Base-by-base conservation (phyloP, 164 flowering plant species). In the Kingdonia uniflora region DNA sequence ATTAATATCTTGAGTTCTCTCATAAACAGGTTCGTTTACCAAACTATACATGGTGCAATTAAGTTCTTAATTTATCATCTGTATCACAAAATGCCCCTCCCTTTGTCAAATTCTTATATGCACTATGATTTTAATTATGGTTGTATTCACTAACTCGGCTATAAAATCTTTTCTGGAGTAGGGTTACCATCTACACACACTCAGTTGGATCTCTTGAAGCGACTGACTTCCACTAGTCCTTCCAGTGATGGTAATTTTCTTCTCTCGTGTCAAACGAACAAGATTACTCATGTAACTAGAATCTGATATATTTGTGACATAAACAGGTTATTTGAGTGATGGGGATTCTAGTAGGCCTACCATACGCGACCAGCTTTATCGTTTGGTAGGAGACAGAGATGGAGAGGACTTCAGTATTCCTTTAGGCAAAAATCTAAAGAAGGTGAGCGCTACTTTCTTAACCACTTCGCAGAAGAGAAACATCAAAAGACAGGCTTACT, bases 401-500 rank as follows among this genome's bases (percentile, higher is more conserved):
- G 70, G 67, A 25, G 95, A 72, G 54, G 82, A 87, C 61, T 92
- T 85, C 70, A 79, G 57, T 67, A 66, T 92, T 58, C 88, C 81
- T 3, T 51, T 92, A 29, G 98, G 95, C 19, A 87, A 85, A 60
- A 74, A 81, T 55, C 66, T 92, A 54, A 87, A 87, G 81, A 85
- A 79, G 68, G 69, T 74, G 21, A 83, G 73, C 61, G 65, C 71
- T 16, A 77, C 72, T 59, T 71, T 81, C 71, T 65, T 87, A 52
- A 87, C 98, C 15, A 66, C 64, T 47, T 85, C 98, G 2, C 95
- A 92, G 74, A 92, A 80, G 76, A 76, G 98, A 65, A 92, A 92
- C 66, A 92, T 92, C 71, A 80, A 29, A 63, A 73, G 98, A 66
- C 96, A 92, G 66, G 60, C 84, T 42, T 85, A 87, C 79, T 66